Conservation (phyloP, 164 flowering plant genomes). For the Vitis cinerea region DNA sequence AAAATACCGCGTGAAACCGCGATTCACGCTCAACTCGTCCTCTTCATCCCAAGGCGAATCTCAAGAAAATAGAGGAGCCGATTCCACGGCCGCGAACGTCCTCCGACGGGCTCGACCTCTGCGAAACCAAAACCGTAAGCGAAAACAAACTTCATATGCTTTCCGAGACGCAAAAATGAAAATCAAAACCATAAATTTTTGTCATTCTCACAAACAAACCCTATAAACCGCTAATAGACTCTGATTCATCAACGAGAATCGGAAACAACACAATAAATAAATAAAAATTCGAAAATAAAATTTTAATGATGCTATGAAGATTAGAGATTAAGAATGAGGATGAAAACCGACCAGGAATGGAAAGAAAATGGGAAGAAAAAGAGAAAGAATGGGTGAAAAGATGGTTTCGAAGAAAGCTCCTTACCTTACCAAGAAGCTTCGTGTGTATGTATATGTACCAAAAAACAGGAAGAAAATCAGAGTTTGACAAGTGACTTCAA, state of each 20-base stretch:
- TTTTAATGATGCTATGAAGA: not conserved
- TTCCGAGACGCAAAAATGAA: not conserved
- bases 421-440: not conserved
- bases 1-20: not conserved
- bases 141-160: not conserved
- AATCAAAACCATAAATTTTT: not conserved
- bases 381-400: not conserved
- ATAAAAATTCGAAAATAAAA: not conserved
- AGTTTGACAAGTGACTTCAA: too few relatives aligned
- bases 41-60: constrained; percentile 12
- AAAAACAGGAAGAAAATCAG: too few relatives aligned
- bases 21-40: not conserved
- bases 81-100: too few relatives aligned
- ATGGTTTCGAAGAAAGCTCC: not conserved
- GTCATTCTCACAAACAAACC: too few relatives aligned
- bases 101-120: not conserved
- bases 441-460: too few relatives aligned
- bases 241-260: not conserved
- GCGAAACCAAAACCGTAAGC: not conserved
- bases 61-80: constrained; percentile 9
- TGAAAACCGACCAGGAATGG: not conserved
- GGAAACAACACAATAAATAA: not conserved
- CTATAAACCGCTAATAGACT: too few relatives aligned
- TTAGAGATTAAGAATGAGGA: not conserved
- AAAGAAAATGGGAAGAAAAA: not conserved